Evolutionary conservation across 345 rosid genomes (phyloP).

Genomic region (Rhodomyrtus tomentosa): DNA sequence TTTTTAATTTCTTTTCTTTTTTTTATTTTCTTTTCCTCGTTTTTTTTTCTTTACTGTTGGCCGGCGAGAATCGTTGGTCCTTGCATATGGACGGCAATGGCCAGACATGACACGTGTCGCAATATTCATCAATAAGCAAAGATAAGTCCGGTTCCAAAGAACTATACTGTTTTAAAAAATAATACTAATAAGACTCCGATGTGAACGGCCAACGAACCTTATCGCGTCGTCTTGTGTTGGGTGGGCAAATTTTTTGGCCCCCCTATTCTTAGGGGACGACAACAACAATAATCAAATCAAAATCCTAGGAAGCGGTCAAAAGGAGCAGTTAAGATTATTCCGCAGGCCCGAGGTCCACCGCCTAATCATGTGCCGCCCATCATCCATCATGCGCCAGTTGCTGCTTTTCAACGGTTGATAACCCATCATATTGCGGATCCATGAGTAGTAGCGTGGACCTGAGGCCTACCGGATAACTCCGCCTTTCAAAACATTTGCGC

Average conservation of each 20-base stretch:
- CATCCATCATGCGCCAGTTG: background rate
- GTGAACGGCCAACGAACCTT: background rate
- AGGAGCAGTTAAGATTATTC: background rate
- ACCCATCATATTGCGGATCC: background rate
- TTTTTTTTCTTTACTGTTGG: too few species aligned
- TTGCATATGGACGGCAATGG: too few species aligned
- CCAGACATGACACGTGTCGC: background rate
- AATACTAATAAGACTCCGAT: background rate
- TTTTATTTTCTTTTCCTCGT: too few species aligned
- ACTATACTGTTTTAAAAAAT: rapidly evolving
- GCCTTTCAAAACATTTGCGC: background rate
- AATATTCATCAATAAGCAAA: background rate
- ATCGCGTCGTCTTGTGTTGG: background rate
- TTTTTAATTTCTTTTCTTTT: too few species aligned
- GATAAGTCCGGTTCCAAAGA: background rate
- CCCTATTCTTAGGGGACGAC: background rate
- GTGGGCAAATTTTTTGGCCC: background rate
- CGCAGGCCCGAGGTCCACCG: background rate
- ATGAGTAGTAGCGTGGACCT: background rate
- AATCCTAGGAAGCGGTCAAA: background rate
- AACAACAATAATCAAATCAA: background rate
- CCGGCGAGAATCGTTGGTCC: too few species aligned
- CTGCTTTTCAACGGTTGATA: background rate
- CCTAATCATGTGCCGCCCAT: background rate
- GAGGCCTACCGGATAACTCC: background rate